Evolutionary conservation across 176 grass and related monocot genomes (phyloP).

Genomic region (Oryza punctata): DNA sequence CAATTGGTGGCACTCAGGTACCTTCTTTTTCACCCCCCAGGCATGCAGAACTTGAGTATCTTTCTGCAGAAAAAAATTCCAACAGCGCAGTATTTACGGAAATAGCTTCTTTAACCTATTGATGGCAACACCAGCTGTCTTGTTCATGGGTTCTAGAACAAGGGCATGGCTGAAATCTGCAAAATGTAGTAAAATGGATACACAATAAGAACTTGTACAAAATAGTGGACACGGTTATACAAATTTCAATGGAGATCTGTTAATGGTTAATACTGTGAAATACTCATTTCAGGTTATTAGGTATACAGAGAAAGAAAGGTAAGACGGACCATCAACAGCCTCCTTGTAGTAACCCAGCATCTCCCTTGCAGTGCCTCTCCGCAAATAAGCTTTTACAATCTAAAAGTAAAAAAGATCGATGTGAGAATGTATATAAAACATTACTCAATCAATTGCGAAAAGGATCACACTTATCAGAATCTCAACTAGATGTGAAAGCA

Average conservation of each 20-base stretch:
- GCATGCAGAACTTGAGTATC: constrained; percentile 34
- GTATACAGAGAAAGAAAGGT: neutral
- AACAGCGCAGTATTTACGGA: constrained; percentile 42
- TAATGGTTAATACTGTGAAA: neutral
- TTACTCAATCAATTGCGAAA: neutral
- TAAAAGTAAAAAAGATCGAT: constrained; percentile 28
- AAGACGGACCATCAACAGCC: constrained; percentile 81
- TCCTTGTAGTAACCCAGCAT: constrained; percentile 95
- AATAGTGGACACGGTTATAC: neutral
- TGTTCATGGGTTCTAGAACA: constrained; percentile 94
- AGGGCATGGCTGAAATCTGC: constrained; percentile 98
- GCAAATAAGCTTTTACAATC: constrained; percentile 96
- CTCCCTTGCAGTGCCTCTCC: constrained; percentile 92
- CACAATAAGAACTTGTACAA: constrained; percentile 12
- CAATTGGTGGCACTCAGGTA: constrained; percentile 5
- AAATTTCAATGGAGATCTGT: neutral
- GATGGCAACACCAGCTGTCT: constrained; percentile 66
- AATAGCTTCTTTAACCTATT: constrained; percentile 90
- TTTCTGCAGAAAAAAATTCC: constrained; percentile 22
- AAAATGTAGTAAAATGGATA: constrained; percentile 21
- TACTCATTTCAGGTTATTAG: neutral
- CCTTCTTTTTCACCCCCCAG: constrained; percentile 15
- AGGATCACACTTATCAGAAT: neutral
- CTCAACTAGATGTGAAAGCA: constrained; percentile 9
- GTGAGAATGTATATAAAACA: neutral